Evolutionary conservation across 2,329 filamentous ascomycete species (phyloP), one percentile per base, ranked within the genome.

Genomic region (Ilyonectria robusta): DNA sequence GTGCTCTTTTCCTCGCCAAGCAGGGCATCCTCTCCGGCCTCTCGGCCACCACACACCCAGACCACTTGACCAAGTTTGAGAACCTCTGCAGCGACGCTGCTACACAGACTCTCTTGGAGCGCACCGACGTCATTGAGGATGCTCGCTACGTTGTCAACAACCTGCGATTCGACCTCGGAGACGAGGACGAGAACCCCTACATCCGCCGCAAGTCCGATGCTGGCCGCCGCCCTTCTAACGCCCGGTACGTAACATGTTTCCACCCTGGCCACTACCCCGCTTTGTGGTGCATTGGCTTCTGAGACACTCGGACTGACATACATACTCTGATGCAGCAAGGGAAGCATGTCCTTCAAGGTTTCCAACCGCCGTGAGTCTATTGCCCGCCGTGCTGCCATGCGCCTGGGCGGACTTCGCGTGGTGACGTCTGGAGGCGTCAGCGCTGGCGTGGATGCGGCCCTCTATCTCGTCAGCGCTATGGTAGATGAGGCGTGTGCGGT

Each of bases 121-220:
- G 93, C 77, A 94, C 93, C 75, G 93, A 96, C 77, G 92, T 96
- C 70, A 88, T 95, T 77, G 93, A 96, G 77, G 91, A 93, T 70
- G 87, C 87, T 77, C 88, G 93, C 77, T 97, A 96, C 78, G 93
- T 97, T 21, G 94, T 97, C 80, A 97, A 97, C 86, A 96, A 97
- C 82, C 91, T 94, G 66, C 92, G 94, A 74, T 97, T 95, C 80
- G 93, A 96, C 75, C 85, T 96, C 73, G 92, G 92, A 67, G 90
- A 95, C 77, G 89, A 93, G 77, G 92, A 95, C 69, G 91, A 94
- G 81, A 95, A 94, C 81, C 93, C 93, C 35, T 95, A 95, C 82
- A 91, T 96, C 79, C 88, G 93, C 76, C 90, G 88, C 84, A 93
- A 92, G 86, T 89, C 89, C 65, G 91, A 93, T 72, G 84, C 86